Evolutionary conservation across 345 rosid species (phyloP), one percentile per base, ranked within the genome.

Genomic region (Melaleuca alternifolia): DNA sequence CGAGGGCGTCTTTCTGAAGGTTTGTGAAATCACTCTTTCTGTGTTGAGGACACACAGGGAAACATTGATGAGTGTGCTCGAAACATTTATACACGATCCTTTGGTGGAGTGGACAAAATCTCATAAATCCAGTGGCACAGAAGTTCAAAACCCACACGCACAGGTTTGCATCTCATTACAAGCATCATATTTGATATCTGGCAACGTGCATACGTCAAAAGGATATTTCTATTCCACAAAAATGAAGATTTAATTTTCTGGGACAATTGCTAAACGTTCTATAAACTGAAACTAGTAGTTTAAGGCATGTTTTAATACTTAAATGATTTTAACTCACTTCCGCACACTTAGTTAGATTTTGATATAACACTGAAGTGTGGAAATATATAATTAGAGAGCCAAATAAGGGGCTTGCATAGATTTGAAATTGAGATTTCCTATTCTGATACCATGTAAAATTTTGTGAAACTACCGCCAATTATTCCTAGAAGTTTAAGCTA

Each of bases 31-130:
- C 88, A 96, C 99, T 50, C 96, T 97, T 84, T 93, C 96, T 26
- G 98, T 97, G 75, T 88, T 96, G 89, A 94, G 99, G 89, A 92
- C 95, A 56, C 95, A 96, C 90, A 93, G 98, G 91, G 98, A 96
- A 91, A 97, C 99, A 57, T 90, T 97, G 88, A 94, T 95, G 99
- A 96, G 98, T 88, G 96, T 97, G 88, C 96, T 96, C 54, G 99
- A 97, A 92, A 97, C 99, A 65, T 97, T 97, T 91, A 94, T 97
- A 89, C 99, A 97, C n/a, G 98, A 97, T 93, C 99, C 99, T 88
- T 96, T 97, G 51, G 99, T 96, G 83, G 99, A 97, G 90, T 97
- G 99, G 99, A 95, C 99, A 82, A 97, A 97, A 89, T 90, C 96
- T 88, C 98, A 96, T 92, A 97, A 97, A 87, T 96, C 98, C 89